Percentiles rank a stretch among this genome's conserved stretches.
phyloP scores from a whole-genome alignment of 352 stramenopile genomes.

The Globisporangium nagaii region DNA sequence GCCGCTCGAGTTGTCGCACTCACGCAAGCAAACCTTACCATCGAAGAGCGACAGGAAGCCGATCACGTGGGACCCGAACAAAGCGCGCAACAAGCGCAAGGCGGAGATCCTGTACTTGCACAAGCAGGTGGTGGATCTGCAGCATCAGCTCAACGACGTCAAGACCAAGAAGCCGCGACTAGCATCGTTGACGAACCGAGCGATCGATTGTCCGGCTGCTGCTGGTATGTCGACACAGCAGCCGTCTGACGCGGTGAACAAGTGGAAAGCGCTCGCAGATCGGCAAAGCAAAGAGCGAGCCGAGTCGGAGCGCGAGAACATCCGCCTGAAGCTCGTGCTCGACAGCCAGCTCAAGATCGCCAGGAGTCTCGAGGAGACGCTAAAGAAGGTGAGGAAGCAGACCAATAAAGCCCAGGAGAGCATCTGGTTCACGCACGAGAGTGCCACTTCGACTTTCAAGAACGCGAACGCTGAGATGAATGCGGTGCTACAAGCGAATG shows the following conservation, averaged over 20 bases:
- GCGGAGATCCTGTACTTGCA: conserved; percentile 26
- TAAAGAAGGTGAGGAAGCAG: no score
- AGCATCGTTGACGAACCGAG: neutral
- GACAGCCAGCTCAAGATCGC: conserved; percentile 41
- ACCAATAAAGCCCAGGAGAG: no score
- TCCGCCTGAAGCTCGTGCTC: conserved; percentile 39
- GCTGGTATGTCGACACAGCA: no score
- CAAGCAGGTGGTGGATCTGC: conserved; percentile 2
- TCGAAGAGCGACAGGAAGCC: neutral
- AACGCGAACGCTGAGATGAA: no score
- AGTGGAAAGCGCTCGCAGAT: no score
- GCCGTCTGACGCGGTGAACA: no score
- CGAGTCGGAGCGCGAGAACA: no score
- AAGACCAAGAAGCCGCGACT: neutral
- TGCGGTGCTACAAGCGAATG: no score
- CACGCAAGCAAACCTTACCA: neutral
- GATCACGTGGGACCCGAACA: conserved; percentile 6
- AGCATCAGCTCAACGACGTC: no score
- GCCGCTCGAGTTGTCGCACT: neutral
- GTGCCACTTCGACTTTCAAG: no score
- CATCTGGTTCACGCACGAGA: no score
- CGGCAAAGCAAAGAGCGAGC: no score
- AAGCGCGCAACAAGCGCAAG: conserved; percentile 16
- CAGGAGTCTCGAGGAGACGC: conserved; percentile 31
- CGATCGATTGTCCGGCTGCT: neutral